These are phyloP conservation scores for Melampsora larici-populina DNA, from an alignment of 1,284 basidiomycete genomes.

Conservation along the genomic window DNA sequence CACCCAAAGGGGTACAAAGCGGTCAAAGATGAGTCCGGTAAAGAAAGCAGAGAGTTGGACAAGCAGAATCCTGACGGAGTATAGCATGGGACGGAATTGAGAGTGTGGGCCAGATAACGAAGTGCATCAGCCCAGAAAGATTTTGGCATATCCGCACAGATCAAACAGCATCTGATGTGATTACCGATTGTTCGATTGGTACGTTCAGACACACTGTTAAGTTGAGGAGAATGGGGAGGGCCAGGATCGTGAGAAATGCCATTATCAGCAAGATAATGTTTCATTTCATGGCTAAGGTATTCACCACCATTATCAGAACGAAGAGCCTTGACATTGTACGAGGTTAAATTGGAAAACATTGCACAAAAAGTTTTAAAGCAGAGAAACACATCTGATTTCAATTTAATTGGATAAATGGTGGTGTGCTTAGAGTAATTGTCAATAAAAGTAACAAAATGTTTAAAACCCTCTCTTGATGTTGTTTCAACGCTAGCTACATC, in stretches of 20 bases:
- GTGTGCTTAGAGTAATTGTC: constrained; percentile 18
- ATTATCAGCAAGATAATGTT: constrained; percentile 46
- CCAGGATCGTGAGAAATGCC: constrained; percentile 22
- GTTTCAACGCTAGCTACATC: background rate
- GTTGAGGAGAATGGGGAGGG: too few relatives aligned
- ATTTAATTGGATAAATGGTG: too few relatives aligned
- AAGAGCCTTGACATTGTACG: too few relatives aligned
- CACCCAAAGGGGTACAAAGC: constrained; percentile 13
- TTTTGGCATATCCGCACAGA: constrained; percentile 12
- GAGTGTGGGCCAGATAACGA: background rate
- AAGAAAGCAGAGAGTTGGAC: background rate
- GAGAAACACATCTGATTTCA: background rate
- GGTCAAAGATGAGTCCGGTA: background rate
- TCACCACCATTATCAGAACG: constrained; percentile 54
- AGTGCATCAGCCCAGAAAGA: constrained; percentile 12
- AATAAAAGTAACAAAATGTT: constrained; percentile 20
- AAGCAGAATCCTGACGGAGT: constrained; percentile 6
- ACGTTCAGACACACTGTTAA: too few relatives aligned
- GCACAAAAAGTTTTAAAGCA: background rate
- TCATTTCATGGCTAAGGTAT: constrained; percentile 49
- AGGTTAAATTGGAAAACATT: background rate
- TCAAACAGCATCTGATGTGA: background rate
- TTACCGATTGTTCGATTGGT: constrained; percentile 3
- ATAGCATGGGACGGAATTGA: constrained; percentile 12
- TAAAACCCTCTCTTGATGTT: constrained; percentile 3